Percentiles rank a stretch among this genome's conserved stretches.
These are phyloP conservation scores for Candida dajiaensis DNA, from an alignment of 805 yeast genomes.

Conservation along the genomic window DNA sequence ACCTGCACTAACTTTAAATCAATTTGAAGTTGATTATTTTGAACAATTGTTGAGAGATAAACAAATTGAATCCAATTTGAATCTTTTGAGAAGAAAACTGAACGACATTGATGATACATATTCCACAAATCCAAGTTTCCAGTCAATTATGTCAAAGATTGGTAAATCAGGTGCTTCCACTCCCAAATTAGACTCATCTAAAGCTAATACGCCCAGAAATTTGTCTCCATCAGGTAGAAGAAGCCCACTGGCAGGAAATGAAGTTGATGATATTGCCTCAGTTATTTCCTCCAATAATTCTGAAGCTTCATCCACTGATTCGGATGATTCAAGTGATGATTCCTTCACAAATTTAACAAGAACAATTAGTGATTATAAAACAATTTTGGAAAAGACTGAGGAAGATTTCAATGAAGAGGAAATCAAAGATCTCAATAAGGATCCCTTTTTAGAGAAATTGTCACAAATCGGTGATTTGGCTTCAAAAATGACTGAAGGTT, in stretches of 20 bases:
- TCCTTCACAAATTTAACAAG: conserved; percentile 7
- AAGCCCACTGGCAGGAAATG: neutral
- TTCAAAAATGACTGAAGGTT: conserved; percentile 14
- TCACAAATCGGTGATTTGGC: conserved; percentile 20
- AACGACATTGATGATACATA: conserved; percentile 5
- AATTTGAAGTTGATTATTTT: conserved; percentile 43
- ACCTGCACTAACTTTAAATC: conserved; percentile 51
- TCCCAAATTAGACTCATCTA: neutral
- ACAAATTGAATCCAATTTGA: conserved; percentile 2
- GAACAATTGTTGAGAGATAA: conserved; percentile 23
- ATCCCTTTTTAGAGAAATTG: conserved; percentile 7
- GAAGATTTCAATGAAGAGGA: conserved; percentile 2
- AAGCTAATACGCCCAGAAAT: neutral
- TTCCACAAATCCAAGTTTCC: conserved; percentile 7
- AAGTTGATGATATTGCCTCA: conserved; percentile 1
- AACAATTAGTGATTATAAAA: conserved; percentile 6
- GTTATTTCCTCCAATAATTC: conserved; percentile 2
- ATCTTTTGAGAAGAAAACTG: conserved; percentile 8
- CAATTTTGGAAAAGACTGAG: conserved; percentile 2
- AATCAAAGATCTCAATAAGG: neutral
- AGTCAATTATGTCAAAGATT: conserved; percentile 7
- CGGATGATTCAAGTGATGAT: conserved; percentile 1
- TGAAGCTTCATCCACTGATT: conserved; percentile 4
- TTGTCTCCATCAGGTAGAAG: neutral
- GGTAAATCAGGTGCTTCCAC: neutral